Evolutionary conservation across 208 protist species (phyloP).

Genomic region (Trypanosoma scelopori): DNA sequence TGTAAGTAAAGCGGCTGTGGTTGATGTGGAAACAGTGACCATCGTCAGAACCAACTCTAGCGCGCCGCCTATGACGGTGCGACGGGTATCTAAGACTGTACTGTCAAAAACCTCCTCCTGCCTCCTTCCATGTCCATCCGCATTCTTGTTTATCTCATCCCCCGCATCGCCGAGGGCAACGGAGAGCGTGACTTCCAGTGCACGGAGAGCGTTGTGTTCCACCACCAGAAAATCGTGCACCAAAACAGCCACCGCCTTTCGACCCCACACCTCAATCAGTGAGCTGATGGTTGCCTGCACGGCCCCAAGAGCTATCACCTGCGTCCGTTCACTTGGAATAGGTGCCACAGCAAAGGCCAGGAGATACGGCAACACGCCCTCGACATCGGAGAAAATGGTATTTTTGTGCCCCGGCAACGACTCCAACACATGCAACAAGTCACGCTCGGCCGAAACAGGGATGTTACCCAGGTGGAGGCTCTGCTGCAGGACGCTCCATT

Average conservation of each 20-base stretch:
- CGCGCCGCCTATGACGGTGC: constrained; percentile 24
- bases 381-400: constrained; percentile 44
- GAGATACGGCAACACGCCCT: constrained; percentile 51
- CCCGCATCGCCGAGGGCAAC: constrained; percentile 14
- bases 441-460: constrained; percentile 27
- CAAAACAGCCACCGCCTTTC: constrained; percentile 28
- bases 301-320: constrained; percentile 53
- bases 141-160: constrained; percentile 1
- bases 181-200: constrained; percentile 30
- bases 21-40: constrained; percentile 21
- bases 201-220: constrained; percentile 51
- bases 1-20: constrained; percentile 14
- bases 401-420: constrained; percentile 28
- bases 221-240: constrained; percentile 45
- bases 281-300: constrained; percentile 39
- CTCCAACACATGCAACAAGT: constrained; percentile 39
- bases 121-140: background rate
- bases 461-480: constrained; percentile 20
- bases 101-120: background rate
- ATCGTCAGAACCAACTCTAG: constrained; percentile 28
- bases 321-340: constrained; percentile 55
- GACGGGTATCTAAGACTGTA: constrained; percentile 7
- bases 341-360: constrained; percentile 62
- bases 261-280: constrained; percentile 34
- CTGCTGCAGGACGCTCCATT: constrained; percentile 51